A percentile compares a stretch with the other conserved stretches of the same genome.
These are phyloP conservation scores for Naganishia friedmannii DNA, from an alignment of 768 basidiomycete genomes.

Conservation along the genomic window DNA sequence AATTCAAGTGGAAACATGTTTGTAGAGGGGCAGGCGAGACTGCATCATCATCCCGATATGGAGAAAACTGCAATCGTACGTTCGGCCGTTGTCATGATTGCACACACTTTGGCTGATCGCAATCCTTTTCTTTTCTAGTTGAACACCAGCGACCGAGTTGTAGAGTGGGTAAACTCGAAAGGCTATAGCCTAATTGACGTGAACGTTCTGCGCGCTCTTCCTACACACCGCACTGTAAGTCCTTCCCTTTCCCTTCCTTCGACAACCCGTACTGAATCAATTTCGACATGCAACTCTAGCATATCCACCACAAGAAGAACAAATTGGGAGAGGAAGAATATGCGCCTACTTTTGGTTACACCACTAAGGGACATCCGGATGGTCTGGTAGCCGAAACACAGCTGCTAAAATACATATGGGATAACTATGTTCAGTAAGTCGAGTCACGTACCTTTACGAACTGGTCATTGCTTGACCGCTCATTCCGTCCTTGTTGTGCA, in stretches of 20 bases:
- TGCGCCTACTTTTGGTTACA: slow-evolving; percentile 11
- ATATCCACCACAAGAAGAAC: slow-evolving; percentile 34
- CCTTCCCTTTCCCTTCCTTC: not conserved
- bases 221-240: slow-evolving; percentile 40
- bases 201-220: slow-evolving; percentile 62
- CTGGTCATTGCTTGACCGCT: not conserved
- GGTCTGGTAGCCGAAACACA: slow-evolving; percentile 49
- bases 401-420: slow-evolving; percentile 83
- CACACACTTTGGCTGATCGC: slow-evolving; percentile 16
- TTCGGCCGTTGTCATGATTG: not conserved
- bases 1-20: slow-evolving; percentile 15
- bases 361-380: slow-evolving; percentile 3
- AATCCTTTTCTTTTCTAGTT: slow-evolving; percentile 57
- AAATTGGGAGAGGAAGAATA: slow-evolving; percentile 19
- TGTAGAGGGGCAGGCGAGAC: slow-evolving; percentile 7
- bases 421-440: slow-evolving; percentile 85
- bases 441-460: slow-evolving; percentile 9
- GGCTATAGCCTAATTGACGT: slow-evolving; percentile 78
- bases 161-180: slow-evolving; percentile 69
- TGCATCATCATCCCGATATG: slow-evolving; percentile 20
- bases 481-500: slow-evolving; percentile 45
- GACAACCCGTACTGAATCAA: too few species aligned
- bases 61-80: slow-evolving; percentile 20
- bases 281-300: not conserved
- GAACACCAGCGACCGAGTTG: slow-evolving; percentile 74